phyloP scores from a whole-genome alignment of 306 rosid genomes.

The Cicer yamashitae region DNA sequence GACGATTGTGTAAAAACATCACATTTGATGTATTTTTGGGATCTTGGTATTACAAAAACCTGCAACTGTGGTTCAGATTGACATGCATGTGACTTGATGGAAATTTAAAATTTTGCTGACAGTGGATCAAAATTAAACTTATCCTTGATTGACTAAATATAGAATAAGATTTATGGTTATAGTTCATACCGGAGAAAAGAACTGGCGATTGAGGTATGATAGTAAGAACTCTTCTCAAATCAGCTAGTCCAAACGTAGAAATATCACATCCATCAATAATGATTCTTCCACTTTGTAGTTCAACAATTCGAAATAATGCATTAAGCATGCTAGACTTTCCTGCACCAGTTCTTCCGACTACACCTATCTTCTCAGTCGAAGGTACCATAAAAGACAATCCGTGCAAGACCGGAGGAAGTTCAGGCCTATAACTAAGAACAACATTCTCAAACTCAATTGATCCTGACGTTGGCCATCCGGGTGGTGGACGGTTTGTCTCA shows the following conservation, averaged over 20 bases:
- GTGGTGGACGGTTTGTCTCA: constrained; percentile 74
- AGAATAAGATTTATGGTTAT: constrained; percentile 14
- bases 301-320: constrained; percentile 84
- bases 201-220: constrained; percentile 93
- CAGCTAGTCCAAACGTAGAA: constrained; percentile 70
- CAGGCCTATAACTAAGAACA: constrained; percentile 83
- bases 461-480: constrained; percentile 87
- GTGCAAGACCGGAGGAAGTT: constrained; percentile 86
- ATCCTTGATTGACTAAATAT: constrained; percentile 1
- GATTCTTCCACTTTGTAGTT: constrained; percentile 74
- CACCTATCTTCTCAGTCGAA: constrained; percentile 83
- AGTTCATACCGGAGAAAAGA: constrained; percentile 78
- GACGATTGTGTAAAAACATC: too few relatives aligned
- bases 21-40: background rate
- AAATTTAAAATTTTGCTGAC: background rate
- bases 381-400: constrained; percentile 70
- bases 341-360: constrained; percentile 97
- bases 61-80: background rate
- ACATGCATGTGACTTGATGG: background rate
- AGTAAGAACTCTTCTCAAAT: constrained; percentile 76
- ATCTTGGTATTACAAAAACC: background rate
- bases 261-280: constrained; percentile 73
- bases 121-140: constrained; percentile 9
- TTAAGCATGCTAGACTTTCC: constrained; percentile 96
- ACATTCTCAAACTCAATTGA: constrained; percentile 75